phyloP scores from a whole-genome alignment of 768 basidiomycete genomes.

The Auricularia heimuer region DNA sequence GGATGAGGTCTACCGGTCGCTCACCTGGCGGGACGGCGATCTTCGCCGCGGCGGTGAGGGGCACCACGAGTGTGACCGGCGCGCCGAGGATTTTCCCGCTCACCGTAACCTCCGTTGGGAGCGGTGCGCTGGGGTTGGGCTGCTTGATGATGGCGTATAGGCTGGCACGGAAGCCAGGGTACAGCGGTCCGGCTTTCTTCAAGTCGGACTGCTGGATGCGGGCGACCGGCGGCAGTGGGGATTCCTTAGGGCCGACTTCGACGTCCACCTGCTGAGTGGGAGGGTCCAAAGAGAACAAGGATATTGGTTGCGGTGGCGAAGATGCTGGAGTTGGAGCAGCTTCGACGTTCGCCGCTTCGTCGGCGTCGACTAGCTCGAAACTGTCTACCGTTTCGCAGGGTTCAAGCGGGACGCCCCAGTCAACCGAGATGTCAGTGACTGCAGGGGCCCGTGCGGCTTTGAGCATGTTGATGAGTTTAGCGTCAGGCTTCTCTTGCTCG shows the following conservation, averaged over 20 bases:
- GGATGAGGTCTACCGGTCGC: slow-evolving; percentile 21
- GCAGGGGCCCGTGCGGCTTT: slow-evolving; percentile 40
- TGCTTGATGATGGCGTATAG: slow-evolving; percentile 11
- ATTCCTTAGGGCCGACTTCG: neutral
- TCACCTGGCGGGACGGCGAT: neutral
- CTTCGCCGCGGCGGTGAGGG: neutral
- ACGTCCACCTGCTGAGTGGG: neutral
- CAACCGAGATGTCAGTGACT: slow-evolving; percentile 35
- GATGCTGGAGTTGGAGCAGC: neutral
- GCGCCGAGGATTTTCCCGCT: neutral
- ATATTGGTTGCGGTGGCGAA: neutral
- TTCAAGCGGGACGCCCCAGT: slow-evolving; percentile 30
- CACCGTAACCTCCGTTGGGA: neutral
- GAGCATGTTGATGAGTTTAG: slow-evolving; percentile 41
- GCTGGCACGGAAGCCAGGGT: slow-evolving; percentile 10
- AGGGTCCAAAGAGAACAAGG: slow-evolving; percentile 1
- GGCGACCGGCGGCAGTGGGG: slow-evolving; percentile 8
- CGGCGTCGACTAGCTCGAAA: slow-evolving; percentile 8
- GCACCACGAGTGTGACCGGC: neutral
- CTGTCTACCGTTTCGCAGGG: neutral
- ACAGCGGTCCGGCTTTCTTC: neutral
- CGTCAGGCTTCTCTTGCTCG: slow-evolving; percentile 36
- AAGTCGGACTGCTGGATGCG: slow-evolving; percentile 8
- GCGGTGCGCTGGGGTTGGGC: neutral
- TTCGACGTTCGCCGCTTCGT: neutral